Evolutionary conservation across 2,329 filamentous ascomycete species (phyloP).

Genomic region (Pseudogymnoascus sp.): DNA sequence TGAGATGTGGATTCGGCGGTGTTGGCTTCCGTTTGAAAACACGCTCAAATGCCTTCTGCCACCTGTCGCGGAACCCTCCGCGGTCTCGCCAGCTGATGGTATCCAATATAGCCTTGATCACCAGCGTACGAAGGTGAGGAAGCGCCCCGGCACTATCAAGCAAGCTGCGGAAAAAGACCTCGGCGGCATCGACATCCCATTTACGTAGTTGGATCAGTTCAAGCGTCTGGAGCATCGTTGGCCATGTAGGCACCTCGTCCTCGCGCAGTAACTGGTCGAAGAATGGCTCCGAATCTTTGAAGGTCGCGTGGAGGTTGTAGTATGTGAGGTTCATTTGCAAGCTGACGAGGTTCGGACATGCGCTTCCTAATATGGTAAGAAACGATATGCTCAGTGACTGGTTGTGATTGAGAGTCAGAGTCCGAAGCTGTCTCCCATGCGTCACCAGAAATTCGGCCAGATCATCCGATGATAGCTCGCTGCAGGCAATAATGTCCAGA

Average conservation of each 20-base stretch:
- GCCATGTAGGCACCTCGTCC: conserved; percentile 71
- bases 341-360: conserved; percentile 64
- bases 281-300: conserved; percentile 66
- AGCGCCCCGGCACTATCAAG: conserved; percentile 63
- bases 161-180: conserved; percentile 73
- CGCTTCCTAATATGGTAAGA: conserved; percentile 55
- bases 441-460: conserved; percentile 59
- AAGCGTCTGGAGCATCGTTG: conserved; percentile 60
- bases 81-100: conserved; percentile 73
- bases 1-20: conserved; percentile 24
- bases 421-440: conserved; percentile 61
- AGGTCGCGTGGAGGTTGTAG: conserved; percentile 61
- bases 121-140: conserved; percentile 60
- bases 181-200: conserved; percentile 63
- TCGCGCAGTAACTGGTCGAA: conserved; percentile 63
- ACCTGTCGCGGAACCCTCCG: conserved; percentile 69
- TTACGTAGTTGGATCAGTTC: conserved; percentile 73
- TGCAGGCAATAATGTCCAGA: conserved; percentile 74
- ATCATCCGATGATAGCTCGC: conserved; percentile 62
- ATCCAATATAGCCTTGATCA: conserved; percentile 72
- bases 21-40: conserved; percentile 54
- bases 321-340: conserved; percentile 75
- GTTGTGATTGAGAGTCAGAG: conserved; percentile 70
- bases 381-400: conserved; percentile 72
- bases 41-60: conserved; percentile 63